phyloP scores from a whole-genome alignment of 208 protist species.

The Acanthamoeba culbertsoni region DNA sequence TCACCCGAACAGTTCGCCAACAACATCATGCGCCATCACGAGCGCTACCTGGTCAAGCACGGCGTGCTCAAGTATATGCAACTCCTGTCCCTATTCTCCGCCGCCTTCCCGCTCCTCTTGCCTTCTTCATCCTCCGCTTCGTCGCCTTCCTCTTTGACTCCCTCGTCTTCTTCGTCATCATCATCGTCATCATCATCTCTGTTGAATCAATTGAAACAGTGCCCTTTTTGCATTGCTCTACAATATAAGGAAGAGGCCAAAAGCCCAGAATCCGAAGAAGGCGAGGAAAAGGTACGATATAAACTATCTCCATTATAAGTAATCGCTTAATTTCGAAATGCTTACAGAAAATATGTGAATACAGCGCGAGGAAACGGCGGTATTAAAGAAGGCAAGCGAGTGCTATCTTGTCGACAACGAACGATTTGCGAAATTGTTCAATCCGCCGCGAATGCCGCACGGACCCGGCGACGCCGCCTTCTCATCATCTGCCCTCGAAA shows the following conservation, averaged over 20 bases:
- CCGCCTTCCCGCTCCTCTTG: neutral
- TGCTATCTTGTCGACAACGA: slow-evolving; percentile 39
- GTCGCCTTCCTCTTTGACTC: no score
- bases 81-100: neutral
- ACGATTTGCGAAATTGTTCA: slow-evolving; percentile 1
- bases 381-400: slow-evolving; percentile 4
- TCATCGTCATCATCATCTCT: neutral
- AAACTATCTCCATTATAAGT: no score
- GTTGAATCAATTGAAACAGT: neutral
- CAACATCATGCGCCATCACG: slow-evolving; percentile 34
- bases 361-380: neutral
- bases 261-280: neutral
- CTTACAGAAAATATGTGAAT: neutral
- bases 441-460: neutral
- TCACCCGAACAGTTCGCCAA: slow-evolving; percentile 4
- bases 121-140: neutral
- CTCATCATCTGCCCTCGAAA: neutral
- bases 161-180: neutral
- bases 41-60: slow-evolving; percentile 30
- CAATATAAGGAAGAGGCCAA: neutral
- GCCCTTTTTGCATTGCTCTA: neutral
- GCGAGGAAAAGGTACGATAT: neutral
- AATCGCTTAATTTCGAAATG: no score
- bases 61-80: neutral
- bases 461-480: neutral